Evolutionary conservation across 1,139 yeast species (phyloP).

Genomic region (Candida mesenterica): DNA sequence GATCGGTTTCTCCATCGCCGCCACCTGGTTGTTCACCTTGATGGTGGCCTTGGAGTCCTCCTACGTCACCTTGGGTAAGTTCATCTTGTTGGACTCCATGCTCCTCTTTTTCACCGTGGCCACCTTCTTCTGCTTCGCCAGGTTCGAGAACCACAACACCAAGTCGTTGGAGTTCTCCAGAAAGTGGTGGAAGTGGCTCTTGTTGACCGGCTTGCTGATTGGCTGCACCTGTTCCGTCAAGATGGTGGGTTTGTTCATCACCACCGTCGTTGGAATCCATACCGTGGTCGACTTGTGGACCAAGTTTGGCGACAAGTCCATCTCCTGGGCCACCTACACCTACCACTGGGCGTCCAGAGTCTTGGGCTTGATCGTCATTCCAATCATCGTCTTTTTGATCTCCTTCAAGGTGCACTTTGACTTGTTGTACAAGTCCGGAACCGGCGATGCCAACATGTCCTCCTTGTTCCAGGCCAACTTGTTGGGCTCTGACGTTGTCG

Average conservation of each 20-base stretch:
- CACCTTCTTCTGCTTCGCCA: constrained; percentile 72
- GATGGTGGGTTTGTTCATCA: constrained; percentile 81
- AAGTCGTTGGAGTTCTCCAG: constrained; percentile 55
- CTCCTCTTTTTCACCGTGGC: constrained; percentile 86
- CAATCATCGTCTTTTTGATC: constrained; percentile 58
- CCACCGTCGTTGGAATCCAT: constrained; percentile 72
- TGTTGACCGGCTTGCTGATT: constrained; percentile 68
- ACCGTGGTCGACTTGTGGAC: constrained; percentile 73
- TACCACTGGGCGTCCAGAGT: constrained; percentile 68
- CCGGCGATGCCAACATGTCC: constrained; percentile 97
- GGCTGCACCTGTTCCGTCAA: constrained; percentile 83
- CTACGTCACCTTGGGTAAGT: constrained; percentile 85
- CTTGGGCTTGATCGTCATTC: constrained; percentile 59
- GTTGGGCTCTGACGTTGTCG: constrained; percentile 72
- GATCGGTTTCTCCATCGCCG: constrained; percentile 73
- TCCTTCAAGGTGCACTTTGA: constrained; percentile 76
- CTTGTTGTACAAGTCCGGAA: constrained; percentile 69
- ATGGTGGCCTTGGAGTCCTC: constrained; percentile 87
- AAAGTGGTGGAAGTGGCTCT: constrained; percentile 95
- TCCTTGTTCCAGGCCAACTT: constrained; percentile 95
- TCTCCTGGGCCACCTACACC: constrained; percentile 49
- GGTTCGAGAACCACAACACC: constrained; percentile 73
- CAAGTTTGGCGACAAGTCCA: constrained; percentile 56
- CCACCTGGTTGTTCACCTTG: constrained; percentile 85
- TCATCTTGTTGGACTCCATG: constrained; percentile 95